phyloP scores from a whole-genome alignment of 1,139 yeast species.

The Pichia sp. region DNA sequence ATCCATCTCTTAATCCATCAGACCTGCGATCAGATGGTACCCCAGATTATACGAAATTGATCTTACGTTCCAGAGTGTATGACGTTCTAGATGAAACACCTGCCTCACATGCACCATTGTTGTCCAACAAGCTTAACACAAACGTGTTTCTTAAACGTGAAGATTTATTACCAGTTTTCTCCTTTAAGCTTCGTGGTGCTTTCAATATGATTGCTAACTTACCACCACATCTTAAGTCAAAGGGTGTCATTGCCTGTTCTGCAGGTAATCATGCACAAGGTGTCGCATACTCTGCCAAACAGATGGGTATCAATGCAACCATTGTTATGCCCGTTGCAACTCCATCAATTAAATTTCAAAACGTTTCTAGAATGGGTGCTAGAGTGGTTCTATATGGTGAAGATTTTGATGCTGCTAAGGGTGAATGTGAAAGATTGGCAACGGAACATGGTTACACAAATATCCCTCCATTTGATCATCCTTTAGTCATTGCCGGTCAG shows the following conservation, averaged over 20 bases:
- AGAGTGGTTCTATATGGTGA: slow-evolving; percentile 91
- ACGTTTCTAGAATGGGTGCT: slow-evolving; percentile 87
- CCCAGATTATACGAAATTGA: slow-evolving; percentile 91
- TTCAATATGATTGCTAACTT: slow-evolving; percentile 93
- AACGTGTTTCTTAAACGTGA: slow-evolving; percentile 80
- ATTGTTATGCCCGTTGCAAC: slow-evolving; percentile 98
- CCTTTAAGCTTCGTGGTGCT: slow-evolving; percentile 95
- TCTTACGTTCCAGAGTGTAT: slow-evolving; percentile 85
- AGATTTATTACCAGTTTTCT: slow-evolving; percentile 89
- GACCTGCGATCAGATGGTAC: slow-evolving; percentile 55
- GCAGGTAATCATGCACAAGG: slow-evolving; percentile 99
- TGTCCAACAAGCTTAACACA: slow-evolving; percentile 67
- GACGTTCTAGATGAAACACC: slow-evolving; percentile 94
- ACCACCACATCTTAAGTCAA: slow-evolving; percentile 56
- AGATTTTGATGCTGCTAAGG: slow-evolving; percentile 89
- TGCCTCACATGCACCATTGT: slow-evolving; percentile 63
- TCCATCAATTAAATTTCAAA: slow-evolving; percentile 87
- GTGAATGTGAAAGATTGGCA: slow-evolving; percentile 71
- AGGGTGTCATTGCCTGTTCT: slow-evolving; percentile 95
- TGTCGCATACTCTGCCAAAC: slow-evolving; percentile 86
- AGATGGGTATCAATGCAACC: slow-evolving; percentile 83
- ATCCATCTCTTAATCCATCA: slow-evolving; percentile 16
- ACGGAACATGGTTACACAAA: slow-evolving; percentile 68
- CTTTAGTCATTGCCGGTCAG: slow-evolving; percentile 98
- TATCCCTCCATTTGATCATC: slow-evolving; percentile 97